A percentile compares a stretch with the other conserved stretches of the same genome.
These are phyloP conservation scores for Cupressus sempervirens DNA, from an alignment of 75 land plant species.

Conservation along the genomic window DNA sequence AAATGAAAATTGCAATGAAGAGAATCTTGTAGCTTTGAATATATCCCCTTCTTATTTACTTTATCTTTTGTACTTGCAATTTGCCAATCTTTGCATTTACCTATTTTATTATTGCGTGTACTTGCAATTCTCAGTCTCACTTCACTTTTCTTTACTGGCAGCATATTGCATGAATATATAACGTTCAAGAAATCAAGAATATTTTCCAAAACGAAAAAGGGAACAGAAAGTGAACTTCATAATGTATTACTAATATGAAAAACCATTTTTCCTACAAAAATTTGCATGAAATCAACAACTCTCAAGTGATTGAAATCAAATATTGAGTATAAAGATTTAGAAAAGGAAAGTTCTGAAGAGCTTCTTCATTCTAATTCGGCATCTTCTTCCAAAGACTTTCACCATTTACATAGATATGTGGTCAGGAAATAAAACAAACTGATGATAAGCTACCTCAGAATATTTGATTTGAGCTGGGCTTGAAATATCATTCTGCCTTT, in stretches of 20 bases:
- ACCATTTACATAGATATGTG: neutral
- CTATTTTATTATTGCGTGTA: too few relatives aligned
- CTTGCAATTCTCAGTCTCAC: neutral
- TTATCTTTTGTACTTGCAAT: too few relatives aligned
- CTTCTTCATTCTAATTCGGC: neutral
- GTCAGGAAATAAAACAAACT: neutral
- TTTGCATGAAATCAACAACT: neutral
- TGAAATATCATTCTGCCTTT: neutral
- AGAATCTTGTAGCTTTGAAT: too few relatives aligned
- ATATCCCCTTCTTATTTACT: too few relatives aligned
- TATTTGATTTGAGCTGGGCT: neutral
- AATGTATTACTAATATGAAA: neutral
- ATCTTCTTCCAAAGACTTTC: neutral
- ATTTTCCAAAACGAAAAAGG: neutral
- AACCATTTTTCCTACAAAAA: neutral
- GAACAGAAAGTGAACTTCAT: neutral
- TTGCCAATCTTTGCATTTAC: too few relatives aligned
- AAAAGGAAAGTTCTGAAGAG: neutral
- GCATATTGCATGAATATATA: neutral
- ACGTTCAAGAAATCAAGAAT: neutral
- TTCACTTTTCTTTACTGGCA: neutral
- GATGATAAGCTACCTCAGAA: conserved; percentile 7
- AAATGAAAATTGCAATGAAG: too few relatives aligned
- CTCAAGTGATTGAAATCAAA: neutral
- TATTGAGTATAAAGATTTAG: neutral